phyloP scores from a whole-genome alignment of 78 protist species.

The Protostelium mycophagum region DNA sequence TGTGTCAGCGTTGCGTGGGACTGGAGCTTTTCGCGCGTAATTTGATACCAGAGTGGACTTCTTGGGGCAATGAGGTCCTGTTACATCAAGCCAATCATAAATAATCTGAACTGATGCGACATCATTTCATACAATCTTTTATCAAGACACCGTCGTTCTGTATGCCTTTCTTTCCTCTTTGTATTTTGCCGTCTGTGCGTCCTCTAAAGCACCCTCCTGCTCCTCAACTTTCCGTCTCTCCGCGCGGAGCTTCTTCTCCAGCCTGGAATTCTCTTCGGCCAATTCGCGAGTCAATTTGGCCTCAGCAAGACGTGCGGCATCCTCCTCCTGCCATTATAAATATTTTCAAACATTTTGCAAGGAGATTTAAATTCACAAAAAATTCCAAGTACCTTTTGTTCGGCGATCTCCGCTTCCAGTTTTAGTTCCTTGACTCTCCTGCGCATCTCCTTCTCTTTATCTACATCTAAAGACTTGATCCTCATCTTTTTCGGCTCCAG shows the following conservation, averaged over 20 bases:
- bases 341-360: too few relatives aligned
- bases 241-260: background rate
- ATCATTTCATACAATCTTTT: too few relatives aligned
- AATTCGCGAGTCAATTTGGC: background rate
- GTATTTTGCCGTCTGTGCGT: background rate
- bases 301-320: background rate
- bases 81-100: too few relatives aligned
- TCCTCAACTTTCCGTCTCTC: background rate
- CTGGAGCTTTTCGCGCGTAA: background rate
- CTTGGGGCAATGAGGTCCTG: conserved; percentile 5
- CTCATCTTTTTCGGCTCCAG: background rate
- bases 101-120: too few relatives aligned
- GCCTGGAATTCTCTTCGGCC: background rate
- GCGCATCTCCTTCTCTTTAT: background rate
- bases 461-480: background rate
- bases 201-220: background rate
- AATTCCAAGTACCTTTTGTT: too few relatives aligned
- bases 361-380: too few relatives aligned
- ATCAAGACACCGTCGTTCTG: too few relatives aligned
- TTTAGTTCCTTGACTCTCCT: background rate
- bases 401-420: background rate
- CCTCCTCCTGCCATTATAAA: too few relatives aligned
- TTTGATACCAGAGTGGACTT: background rate
- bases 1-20: background rate
- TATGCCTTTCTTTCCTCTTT: background rate